Evolutionary conservation across 2,329 filamentous ascomycete genomes (phyloP).

Genomic region (Atkinsonella hypoxylon): DNA sequence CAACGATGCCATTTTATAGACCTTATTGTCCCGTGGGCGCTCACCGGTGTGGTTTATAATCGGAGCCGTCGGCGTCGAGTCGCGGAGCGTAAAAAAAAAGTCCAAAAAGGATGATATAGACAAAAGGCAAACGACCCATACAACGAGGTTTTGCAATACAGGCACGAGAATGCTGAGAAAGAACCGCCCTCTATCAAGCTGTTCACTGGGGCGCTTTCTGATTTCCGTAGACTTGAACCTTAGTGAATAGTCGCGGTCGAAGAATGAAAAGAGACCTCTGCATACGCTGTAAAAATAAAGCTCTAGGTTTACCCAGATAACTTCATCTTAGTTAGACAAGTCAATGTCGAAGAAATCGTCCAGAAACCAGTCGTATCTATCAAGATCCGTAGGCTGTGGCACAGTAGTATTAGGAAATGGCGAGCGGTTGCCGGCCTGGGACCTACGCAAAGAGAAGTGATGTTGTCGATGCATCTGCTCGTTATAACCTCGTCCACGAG

Average conservation of each 20-base stretch:
- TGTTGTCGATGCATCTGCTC: neutral
- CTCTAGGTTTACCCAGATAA: no score
- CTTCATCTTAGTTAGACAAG: neutral
- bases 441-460: no score
- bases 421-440: neutral
- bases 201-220: neutral
- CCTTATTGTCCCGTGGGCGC: neutral
- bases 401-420: neutral
- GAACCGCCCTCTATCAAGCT: neutral
- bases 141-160: no score
- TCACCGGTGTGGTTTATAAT: neutral
- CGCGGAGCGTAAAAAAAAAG: neutral
- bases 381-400: neutral
- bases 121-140: neutral
- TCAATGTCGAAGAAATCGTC: neutral
- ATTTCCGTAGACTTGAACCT: neutral
- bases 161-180: neutral
- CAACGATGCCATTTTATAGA: neutral
- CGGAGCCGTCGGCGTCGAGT: neutral
- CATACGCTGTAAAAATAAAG: neutral
- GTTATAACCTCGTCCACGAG: neutral
- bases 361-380: neutral
- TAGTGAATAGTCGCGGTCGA: neutral
- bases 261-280: neutral
- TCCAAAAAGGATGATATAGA: neutral